Conservation (phyloP, 2,329 filamentous ascomycete genomes). For the Ophiocordyceps camponoti-floridani region DNA sequence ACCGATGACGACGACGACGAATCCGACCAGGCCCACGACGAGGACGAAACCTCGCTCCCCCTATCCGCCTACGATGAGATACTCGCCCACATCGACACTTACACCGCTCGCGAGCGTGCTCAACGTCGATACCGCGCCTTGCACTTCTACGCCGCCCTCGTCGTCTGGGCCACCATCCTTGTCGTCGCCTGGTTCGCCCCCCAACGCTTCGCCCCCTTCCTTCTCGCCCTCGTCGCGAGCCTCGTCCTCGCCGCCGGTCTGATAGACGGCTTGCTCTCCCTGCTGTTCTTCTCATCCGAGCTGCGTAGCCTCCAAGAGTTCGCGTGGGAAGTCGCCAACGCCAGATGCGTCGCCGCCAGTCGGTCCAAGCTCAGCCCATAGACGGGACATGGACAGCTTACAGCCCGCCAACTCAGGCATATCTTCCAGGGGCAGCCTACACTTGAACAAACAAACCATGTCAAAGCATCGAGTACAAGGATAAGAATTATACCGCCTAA, state of each 20-base stretch:
- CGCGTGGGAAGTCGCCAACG: conserved; percentile 75
- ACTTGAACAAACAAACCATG: too few relatives aligned
- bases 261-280: conserved; percentile 69
- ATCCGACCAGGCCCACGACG: conserved; percentile 10
- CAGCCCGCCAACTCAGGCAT: too few relatives aligned
- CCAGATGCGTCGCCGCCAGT: conserved; percentile 23
- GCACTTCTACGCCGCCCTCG: conserved; percentile 55
- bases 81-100: conserved; percentile 48
- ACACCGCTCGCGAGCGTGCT: conserved; percentile 49
- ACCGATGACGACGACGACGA: conserved; percentile 5
- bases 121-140: conserved; percentile 55
- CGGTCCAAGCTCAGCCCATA: too few relatives aligned
- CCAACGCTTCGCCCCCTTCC: conserved; percentile 57
- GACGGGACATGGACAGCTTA: too few relatives aligned
- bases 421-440: too few relatives aligned
- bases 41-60: conserved; percentile 6
- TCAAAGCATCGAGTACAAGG: too few relatives aligned
- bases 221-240: conserved; percentile 65
- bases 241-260: conserved; percentile 59
- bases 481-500: too few relatives aligned
- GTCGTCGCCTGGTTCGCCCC: conserved; percentile 78
- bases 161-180: conserved; percentile 55
- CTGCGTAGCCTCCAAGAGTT: conserved; percentile 75
- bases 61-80: conserved; percentile 41
- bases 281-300: conserved; percentile 75